Evolutionary conservation across 2,329 filamentous ascomycete genomes (phyloP), one percentile per base, ranked within the genome.

Genomic region (Aspergillus transmontanensis): DNA sequence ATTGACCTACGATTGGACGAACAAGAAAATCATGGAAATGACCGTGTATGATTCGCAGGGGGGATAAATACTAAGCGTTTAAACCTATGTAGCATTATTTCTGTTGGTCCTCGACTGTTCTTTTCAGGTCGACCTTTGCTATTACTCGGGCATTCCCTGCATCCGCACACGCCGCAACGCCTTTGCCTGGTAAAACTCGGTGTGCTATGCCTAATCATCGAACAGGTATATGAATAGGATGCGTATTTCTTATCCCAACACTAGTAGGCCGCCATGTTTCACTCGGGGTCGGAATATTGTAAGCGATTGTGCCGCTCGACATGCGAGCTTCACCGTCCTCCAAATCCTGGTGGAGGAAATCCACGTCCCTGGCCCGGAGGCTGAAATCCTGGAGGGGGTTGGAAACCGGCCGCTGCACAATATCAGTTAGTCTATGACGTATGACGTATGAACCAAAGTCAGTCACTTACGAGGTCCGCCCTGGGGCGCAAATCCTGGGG

Each of bases 331-430:
- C 73, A 80, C 70, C 78, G 73, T 62, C 80, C 79, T 65, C 79
- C 79, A 70, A 83, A 84, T 39, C 82, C 83, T 56, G 81, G 81
- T 45, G 84, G 84, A 58, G 84, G 83, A 69, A 80, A 84, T 59
- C 82, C 82, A 68, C 83, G 80, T 59, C 83, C 83, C 68, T 80
- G 79, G 10, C 81, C 81, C 7, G 89, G 88, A 63, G 90, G 89
- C 80, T 93, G 90, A 81, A 94, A 94, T 66, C 91, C 91, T 64
- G 86, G 82, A 46, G 90, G 89, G 57, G 89, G 86, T 64, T 86
- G 86, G 69, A 83, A 83, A 65, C 78, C 77, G 60, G 77, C 79
- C 65, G 81, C 81, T 81, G 81, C 80, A n/a, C 76, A 58, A 75
- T 69, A 51, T 55, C 21, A 46, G 72, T 84, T 72, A 83, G 80